Percentiles rank a stretch among this genome's conserved stretches.
Evolutionary conservation across 371 early-diverging fungal species (phyloP).

Genomic region (Haplosporangium sp.): DNA sequence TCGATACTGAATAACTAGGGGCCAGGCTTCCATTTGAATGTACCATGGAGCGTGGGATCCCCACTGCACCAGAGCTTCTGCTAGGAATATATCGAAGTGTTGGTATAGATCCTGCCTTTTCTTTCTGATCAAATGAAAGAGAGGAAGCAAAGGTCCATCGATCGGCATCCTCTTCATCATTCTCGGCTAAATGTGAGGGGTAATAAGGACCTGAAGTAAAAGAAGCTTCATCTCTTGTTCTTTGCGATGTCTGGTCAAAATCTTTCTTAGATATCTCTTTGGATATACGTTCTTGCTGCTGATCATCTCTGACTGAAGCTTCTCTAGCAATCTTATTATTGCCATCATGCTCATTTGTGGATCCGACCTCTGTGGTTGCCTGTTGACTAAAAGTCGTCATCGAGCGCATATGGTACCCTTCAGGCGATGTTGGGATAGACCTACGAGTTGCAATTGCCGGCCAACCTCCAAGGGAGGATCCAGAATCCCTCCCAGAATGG

Average conservation of each 20-base stretch:
- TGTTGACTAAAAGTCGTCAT: conserved; percentile 19
- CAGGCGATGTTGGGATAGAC: conserved; percentile 18
- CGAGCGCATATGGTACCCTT: conserved; percentile 33
- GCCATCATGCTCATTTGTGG: neutral
- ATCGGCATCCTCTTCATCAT: conserved; percentile 56
- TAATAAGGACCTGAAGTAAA: conserved; percentile 39
- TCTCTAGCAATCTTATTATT: conserved; percentile 12
- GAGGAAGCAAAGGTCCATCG: conserved; percentile 58
- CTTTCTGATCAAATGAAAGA: conserved; percentile 48
- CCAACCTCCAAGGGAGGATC: conserved; percentile 41
- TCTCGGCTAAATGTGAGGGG: conserved; percentile 46
- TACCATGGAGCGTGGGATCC: conserved; percentile 19
- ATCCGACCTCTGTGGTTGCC: neutral
- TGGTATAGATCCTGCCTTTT: conserved; percentile 23
- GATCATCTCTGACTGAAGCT: neutral
- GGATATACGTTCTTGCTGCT: neutral
- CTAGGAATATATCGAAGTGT: conserved; percentile 42
- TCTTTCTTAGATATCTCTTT: conserved; percentile 13
- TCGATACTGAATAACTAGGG: conserved; percentile 16
- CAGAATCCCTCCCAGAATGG: conserved; percentile 35
- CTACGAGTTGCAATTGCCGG: conserved; percentile 20
- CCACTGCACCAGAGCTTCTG: conserved; percentile 9
- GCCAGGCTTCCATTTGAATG: conserved; percentile 43
- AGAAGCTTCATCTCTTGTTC: conserved; percentile 16
- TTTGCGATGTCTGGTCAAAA: conserved; percentile 11